These are phyloP conservation scores for Gracilaria vermiculophylla DNA, from an alignment of 23 red algal genomes.

Conservation along the genomic window DNA sequence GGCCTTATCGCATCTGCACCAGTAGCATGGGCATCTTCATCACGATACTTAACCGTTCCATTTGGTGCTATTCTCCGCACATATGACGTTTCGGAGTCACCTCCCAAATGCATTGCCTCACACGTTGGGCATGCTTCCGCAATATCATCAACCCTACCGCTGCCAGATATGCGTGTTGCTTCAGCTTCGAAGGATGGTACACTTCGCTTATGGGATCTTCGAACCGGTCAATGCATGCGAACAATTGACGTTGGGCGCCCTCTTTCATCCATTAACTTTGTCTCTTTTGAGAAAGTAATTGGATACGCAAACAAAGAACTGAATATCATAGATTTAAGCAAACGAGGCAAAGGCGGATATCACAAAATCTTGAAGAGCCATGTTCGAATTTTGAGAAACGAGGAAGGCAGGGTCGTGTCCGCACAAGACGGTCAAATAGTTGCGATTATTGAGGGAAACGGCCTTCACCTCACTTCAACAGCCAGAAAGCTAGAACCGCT, in stretches of 20 bases:
- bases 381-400: background rate
- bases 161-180: slow-evolving; percentile 43
- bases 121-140: slow-evolving; percentile 17
- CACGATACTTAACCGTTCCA: slow-evolving; percentile 25
- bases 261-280: background rate
- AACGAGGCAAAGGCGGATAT: background rate
- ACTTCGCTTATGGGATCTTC: slow-evolving; percentile 64
- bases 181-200: slow-evolving; percentile 68
- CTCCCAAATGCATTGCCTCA: slow-evolving; percentile 26
- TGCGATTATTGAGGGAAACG: slow-evolving; percentile 9
- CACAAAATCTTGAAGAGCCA: background rate
- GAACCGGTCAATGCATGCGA: slow-evolving; percentile 24
- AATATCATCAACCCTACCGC: background rate
- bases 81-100: slow-evolving; percentile 10
- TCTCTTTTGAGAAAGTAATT: background rate
- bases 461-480: background rate
- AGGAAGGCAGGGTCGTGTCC: background rate
- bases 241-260: slow-evolving; percentile 62
- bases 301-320: background rate
- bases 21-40: slow-evolving; percentile 34
- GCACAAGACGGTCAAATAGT: background rate
- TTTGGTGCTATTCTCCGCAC: slow-evolving; percentile 61
- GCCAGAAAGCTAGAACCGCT: background rate
- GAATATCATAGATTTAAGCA: background rate
- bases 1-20: slow-evolving; percentile 30